Conservation (phyloP, 805 yeast genomes). For the Metschnikowia continentalis region DNA sequence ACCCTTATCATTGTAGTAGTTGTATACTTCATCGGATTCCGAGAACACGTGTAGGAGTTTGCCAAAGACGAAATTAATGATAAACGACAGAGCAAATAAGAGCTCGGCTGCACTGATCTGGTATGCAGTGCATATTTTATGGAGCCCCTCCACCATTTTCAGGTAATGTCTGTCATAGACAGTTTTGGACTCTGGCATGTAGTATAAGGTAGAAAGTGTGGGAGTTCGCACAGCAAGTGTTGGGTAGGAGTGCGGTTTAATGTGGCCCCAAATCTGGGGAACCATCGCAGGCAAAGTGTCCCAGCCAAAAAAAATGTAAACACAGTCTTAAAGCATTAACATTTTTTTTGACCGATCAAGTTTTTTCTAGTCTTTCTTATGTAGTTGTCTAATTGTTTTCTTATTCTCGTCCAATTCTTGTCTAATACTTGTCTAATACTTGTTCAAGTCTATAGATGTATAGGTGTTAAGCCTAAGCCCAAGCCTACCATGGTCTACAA, state of each 20-base stretch:
- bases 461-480: no score
- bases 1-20: constrained; percentile 56
- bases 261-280: neutral
- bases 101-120: constrained; percentile 23
- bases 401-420: no score
- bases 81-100: constrained; percentile 29
- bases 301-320: neutral
- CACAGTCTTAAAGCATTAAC: neutral
- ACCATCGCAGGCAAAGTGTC: neutral
- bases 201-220: neutral
- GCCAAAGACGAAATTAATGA: constrained; percentile 45
- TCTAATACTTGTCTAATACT: no score
- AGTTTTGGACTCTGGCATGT: neutral
- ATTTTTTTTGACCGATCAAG: no score
- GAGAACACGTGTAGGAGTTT: constrained; percentile 45
- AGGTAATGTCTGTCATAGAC: constrained; percentile 2
- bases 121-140: neutral
- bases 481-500: no score
- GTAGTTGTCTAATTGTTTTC: no score
- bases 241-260: neutral
- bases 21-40: constrained; percentile 43
- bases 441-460: no score
- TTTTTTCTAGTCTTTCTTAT: no score
- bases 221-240: constrained; percentile 1
- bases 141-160: neutral